Base-by-base conservation (phyloP, 2,329 filamentous ascomycete genomes). In the Sclerotinia glacialis region DNA sequence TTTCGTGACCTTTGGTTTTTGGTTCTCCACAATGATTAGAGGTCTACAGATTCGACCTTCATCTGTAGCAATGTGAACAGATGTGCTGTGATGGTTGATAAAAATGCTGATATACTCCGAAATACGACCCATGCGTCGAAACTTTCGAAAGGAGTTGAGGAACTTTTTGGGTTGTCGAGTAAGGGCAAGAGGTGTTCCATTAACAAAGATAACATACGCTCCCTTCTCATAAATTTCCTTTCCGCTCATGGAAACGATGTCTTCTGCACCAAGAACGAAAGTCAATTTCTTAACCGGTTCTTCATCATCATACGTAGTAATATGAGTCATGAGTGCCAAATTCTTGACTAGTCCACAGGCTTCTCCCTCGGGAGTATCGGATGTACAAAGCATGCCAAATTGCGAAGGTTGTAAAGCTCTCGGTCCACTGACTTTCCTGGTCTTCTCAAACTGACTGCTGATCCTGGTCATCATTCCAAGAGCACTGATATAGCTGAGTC, bases 381-480 rank as follows among this genome's bases (percentile, higher is more conserved):
- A 96, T 0, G 93, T 91, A 76, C 95, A 99, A 65, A 99, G 83
- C 93, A 99, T 97, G 73, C 95, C 95, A 81, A 97, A 99, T 72
- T 99, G 95, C 0, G 95, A 99, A 8, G 95, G 93, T 76, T 99
- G 95, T 59, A 99, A 83, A 23, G 96, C 95, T 85, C 95, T 89
- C 74, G 96, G 95, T 71, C 96, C 96, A 76, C 89, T 93, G 69
- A 99, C 93, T 79, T 99, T 99, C 73, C 95, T 83, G 2, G 95
- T 98, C 83, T 99, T 99, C 77, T 99, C 95, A 75, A 99, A 99
- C 80, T 99, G 95, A 84, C 91, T 96, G 78, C 90, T 95, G 75
- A 99, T 98, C 78, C 95, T 86, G 18, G 95, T 99, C 95, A 99
- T 99, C 96, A 99, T 99, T 69, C 96, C 96, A 37, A 99, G 85